phyloP scores from a whole-genome alignment of 306 rosid genomes.

The Malus asiatica region DNA sequence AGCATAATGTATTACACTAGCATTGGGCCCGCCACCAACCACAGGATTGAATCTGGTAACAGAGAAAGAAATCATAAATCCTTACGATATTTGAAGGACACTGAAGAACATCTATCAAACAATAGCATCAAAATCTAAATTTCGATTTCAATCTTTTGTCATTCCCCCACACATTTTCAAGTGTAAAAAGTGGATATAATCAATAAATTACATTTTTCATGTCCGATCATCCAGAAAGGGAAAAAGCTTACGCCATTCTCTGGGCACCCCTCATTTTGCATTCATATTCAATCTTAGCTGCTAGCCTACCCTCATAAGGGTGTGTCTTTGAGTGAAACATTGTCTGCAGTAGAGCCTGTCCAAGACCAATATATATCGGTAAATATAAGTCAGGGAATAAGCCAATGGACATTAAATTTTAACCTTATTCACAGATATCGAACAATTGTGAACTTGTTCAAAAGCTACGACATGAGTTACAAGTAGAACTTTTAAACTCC shows the following conservation, averaged over 20 bases:
- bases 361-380: conserved; percentile 20
- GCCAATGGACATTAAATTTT: neutral
- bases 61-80: conserved; percentile 12
- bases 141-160: neutral
- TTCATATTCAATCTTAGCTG: conserved; percentile 90
- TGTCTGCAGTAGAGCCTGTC: conserved; percentile 80
- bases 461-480: neutral
- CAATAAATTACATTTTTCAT: conserved; percentile 4
- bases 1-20: conserved; percentile 78
- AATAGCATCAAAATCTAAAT: neutral
- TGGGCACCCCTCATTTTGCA: conserved; percentile 93
- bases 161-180: neutral
- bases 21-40: conserved; percentile 94
- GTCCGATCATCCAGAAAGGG: conserved; percentile 16
- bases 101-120: conserved; percentile 6
- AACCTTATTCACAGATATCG: neutral
- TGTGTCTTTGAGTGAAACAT: conserved; percentile 69
- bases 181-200: conserved; percentile 1
- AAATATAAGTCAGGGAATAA: neutral
- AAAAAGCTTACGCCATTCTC: conserved; percentile 73
- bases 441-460: neutral
- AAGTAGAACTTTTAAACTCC: neutral
- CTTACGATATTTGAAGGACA: neutral
- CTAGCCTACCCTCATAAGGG: conserved; percentile 66
- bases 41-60: conserved; percentile 81